These are phyloP conservation scores for Phoenix dactylifera DNA, from an alignment of 176 grass and related monocot genomes.

Conservation along the genomic window DNA sequence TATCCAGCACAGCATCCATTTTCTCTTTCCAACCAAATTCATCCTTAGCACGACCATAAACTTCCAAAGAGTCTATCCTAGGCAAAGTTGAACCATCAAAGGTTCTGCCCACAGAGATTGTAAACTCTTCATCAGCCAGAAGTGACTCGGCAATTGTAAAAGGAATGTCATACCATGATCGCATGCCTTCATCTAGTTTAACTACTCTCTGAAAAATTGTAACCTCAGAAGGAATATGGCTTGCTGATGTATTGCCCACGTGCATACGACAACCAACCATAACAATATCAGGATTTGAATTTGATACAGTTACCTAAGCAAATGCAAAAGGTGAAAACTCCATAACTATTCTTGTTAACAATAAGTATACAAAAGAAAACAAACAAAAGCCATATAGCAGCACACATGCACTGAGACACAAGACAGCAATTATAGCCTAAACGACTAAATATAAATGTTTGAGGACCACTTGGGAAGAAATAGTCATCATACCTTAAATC, in stretches of 20 bases:
- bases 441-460: no score
- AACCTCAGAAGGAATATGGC: conserved; percentile 79
- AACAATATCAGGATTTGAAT: conserved; percentile 77
- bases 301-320: conserved; percentile 67
- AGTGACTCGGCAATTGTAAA: conserved; percentile 89
- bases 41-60: conserved; percentile 89
- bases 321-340: conserved; percentile 5
- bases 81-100: conserved; percentile 62
- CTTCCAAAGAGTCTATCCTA: conserved; percentile 79
- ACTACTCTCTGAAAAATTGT: conserved; percentile 77
- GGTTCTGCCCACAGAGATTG: conserved; percentile 56
- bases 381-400: background rate
- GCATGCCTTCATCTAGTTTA: conserved; percentile 81
- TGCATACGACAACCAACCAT: conserved; percentile 95
- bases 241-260: conserved; percentile 79
- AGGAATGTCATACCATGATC: conserved; percentile 96
- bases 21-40: conserved; percentile 99
- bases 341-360: background rate
- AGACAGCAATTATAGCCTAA: no score
- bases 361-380: conserved; percentile 13
- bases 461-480: background rate
- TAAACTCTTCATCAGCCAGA: conserved; percentile 88
- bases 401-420: no score
- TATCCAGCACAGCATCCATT: conserved; percentile 88
- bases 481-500: conserved; percentile 69